Base-by-base conservation (phyloP, 2,329 filamentous ascomycete genomes). In the Pezicula rhizophila region DNA sequence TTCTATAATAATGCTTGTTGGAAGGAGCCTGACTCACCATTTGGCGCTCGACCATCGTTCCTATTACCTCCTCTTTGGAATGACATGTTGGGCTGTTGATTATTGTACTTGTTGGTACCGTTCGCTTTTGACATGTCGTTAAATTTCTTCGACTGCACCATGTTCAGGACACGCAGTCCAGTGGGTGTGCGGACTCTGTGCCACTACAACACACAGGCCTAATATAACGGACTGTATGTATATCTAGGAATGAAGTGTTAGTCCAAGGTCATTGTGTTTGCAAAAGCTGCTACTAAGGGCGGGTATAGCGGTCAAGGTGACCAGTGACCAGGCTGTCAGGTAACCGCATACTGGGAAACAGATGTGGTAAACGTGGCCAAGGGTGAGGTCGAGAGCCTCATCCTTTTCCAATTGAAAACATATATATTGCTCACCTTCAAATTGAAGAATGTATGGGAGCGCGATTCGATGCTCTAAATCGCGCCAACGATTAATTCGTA, bases 31-130 rank as follows among this genome's bases (percentile, higher is more conserved):
- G 20, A 53, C 68, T 52, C 71, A 84, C 81, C 80, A 68, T 85
- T 85, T 45, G 76, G 72, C 45, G 69, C 45, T 46, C 57, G 55
- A n/a, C 42, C 64, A 61, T 76, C 68, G 55, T 76, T 75, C 28
- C 77, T 68, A 26, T 42, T 39, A 75, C 77, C 73, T 49, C 71
- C 65, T 39, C 79, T 75, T 53, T 83, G 77, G 58, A 85, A 83
- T 2, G 74, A 68, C 78, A 85, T 82, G 56, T 56, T 66, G 67
- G 56, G 47, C 73, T 68, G 53, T 72, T 72, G 50, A 70, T 70
- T 33, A 73, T 73, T 43, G 64, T 63, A 50, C 72, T 76, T 72
- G 26, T 60, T 58, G 11, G 63, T 60, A 49, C 76, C 76, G 62
- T 78, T 79, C 42, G 61, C 56, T 17, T 26, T 42, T 7, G 56